Evolutionary conservation across 75 land plant species (phyloP).

Genomic region (Selaginella tamariscina): DNA sequence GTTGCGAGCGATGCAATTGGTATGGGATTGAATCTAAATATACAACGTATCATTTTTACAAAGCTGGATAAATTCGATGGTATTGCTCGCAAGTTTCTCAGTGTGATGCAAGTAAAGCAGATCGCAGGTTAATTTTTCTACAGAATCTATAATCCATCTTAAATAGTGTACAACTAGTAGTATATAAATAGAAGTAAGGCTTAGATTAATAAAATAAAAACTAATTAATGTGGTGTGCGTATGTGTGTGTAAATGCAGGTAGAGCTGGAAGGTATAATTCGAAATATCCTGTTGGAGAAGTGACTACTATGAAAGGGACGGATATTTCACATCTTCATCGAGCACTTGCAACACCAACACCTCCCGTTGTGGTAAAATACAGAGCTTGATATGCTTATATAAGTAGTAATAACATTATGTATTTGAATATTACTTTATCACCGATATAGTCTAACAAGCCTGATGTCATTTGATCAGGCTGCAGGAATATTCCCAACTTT

Average conservation of each 20-base stretch:
- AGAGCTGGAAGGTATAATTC: slow-evolving; percentile 85
- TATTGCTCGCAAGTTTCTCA: slow-evolving; percentile 29
- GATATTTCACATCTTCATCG: slow-evolving; percentile 53
- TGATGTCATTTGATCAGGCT: slow-evolving; percentile 36
- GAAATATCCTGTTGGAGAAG: slow-evolving; percentile 66
- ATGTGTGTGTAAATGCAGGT: slow-evolving; percentile 41
- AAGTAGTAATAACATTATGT: neutral
- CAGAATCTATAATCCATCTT: no score
- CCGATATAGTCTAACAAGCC: no score
- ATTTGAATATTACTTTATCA: neutral
- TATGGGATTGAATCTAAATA: slow-evolving; percentile 90
- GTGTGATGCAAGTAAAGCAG: slow-evolving; percentile 66
- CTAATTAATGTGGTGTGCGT: neutral
- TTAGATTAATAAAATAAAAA: no score
- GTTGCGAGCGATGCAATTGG: slow-evolving; percentile 97
- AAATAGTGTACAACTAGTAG: neutral
- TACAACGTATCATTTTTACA: slow-evolving; percentile 70
- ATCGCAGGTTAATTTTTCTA: slow-evolving; percentile 83
- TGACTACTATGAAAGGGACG: slow-evolving; percentile 46
- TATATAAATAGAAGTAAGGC: no score
- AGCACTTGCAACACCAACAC: slow-evolving; percentile 44
- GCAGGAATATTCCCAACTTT: slow-evolving; percentile 72
- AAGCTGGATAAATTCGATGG: slow-evolving; percentile 77
- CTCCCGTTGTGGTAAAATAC: slow-evolving; percentile 40
- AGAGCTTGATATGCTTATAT: slow-evolving; percentile 8